Base-by-base conservation (phyloP, 1,284 basidiomycete genomes). In the Anthracocystis walkeri region DNA sequence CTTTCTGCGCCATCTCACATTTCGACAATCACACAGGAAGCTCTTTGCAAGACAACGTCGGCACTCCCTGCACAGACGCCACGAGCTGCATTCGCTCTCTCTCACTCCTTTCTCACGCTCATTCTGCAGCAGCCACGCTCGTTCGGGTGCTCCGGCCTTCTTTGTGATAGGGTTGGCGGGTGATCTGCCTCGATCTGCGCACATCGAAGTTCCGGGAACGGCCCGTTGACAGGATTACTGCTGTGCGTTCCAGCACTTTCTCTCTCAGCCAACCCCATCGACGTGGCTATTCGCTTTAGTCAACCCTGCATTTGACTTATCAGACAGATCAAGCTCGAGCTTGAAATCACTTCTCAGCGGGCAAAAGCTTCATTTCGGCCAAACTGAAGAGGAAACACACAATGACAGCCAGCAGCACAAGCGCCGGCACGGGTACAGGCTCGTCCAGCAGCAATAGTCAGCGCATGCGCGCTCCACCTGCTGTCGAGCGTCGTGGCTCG, bases 401-500 rank as follows among this genome's bases (percentile, higher is more conserved):
- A n/a, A 58, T 62, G 65, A 50, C 53, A 11, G 48, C 35, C 35
- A 38, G 20, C 58, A 50, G 44, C 38, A 25, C 49, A 23, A 40
- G 59, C 49, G 23, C 49, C 4, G 21, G 52, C 58, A 38, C 35
- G 12, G 52, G 25, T 16, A 46, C 35, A 12, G 35, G 35, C 35
- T 38, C 35, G 35, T 11, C 21, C 46, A 23, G 27, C 46, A 29
- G 51, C 40, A 16, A 20, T 21, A 58, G 35, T 35, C 50, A 52
- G 23, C 46, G 44, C 42, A 58, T 46, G 53, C 35, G 52, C 52
- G 50, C 48, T 23, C 33, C 62, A 23, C 27, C 58, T n/a, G 8
- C 69, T 45, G 48, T 70, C 40, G 63, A 69, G 14, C 63, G 60
- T 45, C 51, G 60, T 18, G 64, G 67, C 23, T 66, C 66, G 14